These are phyloP conservation scores for Saccharomyces kudriavzevii DNA, from an alignment of 805 yeast genomes.

Conservation along the genomic window DNA sequence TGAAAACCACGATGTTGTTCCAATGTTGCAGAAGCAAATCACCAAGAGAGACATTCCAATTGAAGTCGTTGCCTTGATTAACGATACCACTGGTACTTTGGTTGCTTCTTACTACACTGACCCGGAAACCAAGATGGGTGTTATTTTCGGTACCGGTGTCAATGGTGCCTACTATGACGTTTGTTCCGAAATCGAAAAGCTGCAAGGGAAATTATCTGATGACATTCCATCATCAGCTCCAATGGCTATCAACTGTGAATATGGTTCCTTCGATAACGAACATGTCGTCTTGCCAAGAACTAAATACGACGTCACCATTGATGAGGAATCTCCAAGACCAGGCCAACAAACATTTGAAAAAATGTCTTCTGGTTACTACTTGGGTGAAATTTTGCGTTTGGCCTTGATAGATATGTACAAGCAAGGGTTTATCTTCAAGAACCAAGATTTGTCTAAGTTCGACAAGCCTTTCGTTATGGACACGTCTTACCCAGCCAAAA, in stretches of 20 bases:
- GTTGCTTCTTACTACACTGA: slow-evolving; percentile 92
- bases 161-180: slow-evolving; percentile 90
- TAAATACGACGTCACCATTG: slow-evolving; percentile 72
- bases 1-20: slow-evolving; percentile 89
- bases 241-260: slow-evolving; percentile 96
- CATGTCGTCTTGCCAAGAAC: slow-evolving; percentile 78
- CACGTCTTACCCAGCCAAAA: slow-evolving; percentile 74
- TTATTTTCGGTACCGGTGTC: slow-evolving; percentile 94
- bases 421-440: slow-evolving; percentile 56
- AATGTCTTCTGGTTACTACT: slow-evolving; percentile 92
- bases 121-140: slow-evolving; percentile 81
- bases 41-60: slow-evolving; percentile 60
- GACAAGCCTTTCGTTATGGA: slow-evolving; percentile 64
- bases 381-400: slow-evolving; percentile 84
- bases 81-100: slow-evolving; percentile 93
- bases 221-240: slow-evolving; percentile 57
- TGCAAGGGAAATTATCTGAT: slow-evolving; percentile 55
- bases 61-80: slow-evolving; percentile 80
- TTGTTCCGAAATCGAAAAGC: slow-evolving; percentile 66
- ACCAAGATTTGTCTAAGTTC: slow-evolving; percentile 59
- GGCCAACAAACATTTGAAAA: slow-evolving; percentile 92
- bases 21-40: slow-evolving; percentile 74
- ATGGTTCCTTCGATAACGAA: slow-evolving; percentile 94
- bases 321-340: slow-evolving; percentile 83
- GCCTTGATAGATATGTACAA: slow-evolving; percentile 62